A percentile compares a stretch with the other conserved stretches of the same genome.
Conservation (phyloP, 345 rosid species). For the Sisymbrium altissimum region DNA sequence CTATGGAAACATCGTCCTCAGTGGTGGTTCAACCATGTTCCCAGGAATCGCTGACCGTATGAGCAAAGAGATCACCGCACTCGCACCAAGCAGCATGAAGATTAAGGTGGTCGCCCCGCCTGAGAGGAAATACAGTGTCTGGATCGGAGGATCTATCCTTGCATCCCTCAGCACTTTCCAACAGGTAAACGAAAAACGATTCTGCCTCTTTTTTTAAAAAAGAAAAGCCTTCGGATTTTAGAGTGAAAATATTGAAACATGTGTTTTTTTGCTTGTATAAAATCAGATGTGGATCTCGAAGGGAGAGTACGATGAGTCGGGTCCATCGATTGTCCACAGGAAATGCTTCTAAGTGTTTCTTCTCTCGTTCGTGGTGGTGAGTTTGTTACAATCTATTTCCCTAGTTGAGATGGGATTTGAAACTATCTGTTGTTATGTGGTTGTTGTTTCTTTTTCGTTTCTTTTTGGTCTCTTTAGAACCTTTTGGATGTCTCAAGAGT, state of each 20-base stretch:
- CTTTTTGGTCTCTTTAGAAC: slow-evolving; percentile 3
- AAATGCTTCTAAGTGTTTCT: slow-evolving; percentile 44
- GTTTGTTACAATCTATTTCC: slow-evolving; percentile 27
- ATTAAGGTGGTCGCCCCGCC: slow-evolving; percentile 57
- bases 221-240: not conserved
- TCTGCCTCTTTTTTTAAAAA: not conserved
- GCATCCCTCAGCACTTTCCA: slow-evolving; percentile 54
- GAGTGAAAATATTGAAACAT: not conserved
- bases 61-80: slow-evolving; percentile 43
- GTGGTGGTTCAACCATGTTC: slow-evolving; percentile 50
- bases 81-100: slow-evolving; percentile 45
- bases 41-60: slow-evolving; percentile 50
- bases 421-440: slow-evolving; percentile 35
- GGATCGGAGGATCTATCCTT: slow-evolving; percentile 58
- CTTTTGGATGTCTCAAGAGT: slow-evolving; percentile 10
- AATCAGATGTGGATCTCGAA: slow-evolving; percentile 61
- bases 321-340: slow-evolving; percentile 61
- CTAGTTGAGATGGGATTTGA: slow-evolving; percentile 31
- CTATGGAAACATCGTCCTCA: slow-evolving; percentile 50
- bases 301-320: slow-evolving; percentile 59
- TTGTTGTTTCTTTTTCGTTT: not conserved
- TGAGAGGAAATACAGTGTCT: slow-evolving; percentile 51
- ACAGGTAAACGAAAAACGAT: slow-evolving; percentile 24
- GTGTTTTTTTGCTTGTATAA: slow-evolving; percentile 1
- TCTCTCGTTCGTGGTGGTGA: slow-evolving; percentile 23